Evolutionary conservation across 352 stramenopile species (phyloP).

Genomic region (Globisporangium perplexum): DNA sequence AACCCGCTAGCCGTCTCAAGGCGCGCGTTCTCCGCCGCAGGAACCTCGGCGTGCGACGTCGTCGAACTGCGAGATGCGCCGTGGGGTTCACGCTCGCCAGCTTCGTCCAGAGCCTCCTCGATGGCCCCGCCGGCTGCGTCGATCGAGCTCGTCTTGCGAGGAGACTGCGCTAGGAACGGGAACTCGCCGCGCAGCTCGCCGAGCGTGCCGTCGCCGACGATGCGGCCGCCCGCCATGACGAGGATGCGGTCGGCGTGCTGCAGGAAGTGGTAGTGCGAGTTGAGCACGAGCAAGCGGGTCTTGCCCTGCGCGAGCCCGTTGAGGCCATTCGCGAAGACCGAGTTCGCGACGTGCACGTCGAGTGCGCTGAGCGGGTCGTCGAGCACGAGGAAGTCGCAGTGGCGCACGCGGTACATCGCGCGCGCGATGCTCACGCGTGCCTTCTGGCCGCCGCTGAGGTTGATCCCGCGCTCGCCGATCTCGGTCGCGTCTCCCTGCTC

Average conservation of each 20-base stretch:
- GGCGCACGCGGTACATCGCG: conserved; percentile 46
- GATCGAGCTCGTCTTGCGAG: background rate
- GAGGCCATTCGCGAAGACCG: conserved; percentile 30
- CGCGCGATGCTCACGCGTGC: conserved; percentile 53
- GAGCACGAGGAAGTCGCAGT: conserved; percentile 51
- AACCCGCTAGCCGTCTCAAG: background rate
- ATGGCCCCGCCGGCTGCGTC: conserved; percentile 1
- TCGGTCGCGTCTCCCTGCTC: conserved; percentile 89
- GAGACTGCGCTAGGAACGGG: conserved; percentile 19
- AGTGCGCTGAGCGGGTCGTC: conserved; percentile 66
- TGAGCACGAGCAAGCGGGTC: conserved; percentile 34
- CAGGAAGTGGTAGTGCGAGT: conserved; percentile 38
- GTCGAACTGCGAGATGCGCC: background rate
- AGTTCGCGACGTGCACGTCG: conserved; percentile 41
- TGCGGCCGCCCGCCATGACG: conserved; percentile 26
- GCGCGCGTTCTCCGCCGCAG: background rate
- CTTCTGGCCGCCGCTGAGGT: conserved; percentile 83
- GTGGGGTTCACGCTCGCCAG: background rate
- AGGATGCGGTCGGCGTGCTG: conserved; percentile 32
- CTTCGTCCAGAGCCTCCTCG: background rate
- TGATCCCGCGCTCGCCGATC: conserved; percentile 89
- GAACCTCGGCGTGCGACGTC: background rate
- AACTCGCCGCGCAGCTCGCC: conserved; percentile 18
- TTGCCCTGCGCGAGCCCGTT: conserved; percentile 22
- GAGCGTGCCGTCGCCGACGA: conserved; percentile 26